These are phyloP conservation scores for Comarum palustre DNA, from an alignment of 306 rosid species.

Conservation along the genomic window DNA sequence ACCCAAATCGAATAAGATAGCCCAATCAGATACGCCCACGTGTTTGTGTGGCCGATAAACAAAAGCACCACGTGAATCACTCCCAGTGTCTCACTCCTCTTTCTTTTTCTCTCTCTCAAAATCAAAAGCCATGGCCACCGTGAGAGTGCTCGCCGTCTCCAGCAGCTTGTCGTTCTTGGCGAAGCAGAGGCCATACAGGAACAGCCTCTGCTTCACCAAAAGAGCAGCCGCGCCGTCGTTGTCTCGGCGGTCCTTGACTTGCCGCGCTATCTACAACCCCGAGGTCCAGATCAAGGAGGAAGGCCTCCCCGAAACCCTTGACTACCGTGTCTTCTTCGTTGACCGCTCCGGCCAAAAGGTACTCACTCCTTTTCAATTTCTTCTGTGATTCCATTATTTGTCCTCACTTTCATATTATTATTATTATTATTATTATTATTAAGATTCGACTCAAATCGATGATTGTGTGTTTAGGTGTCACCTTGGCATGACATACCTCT, in stretches of 20 bases:
- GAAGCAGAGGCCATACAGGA: constrained; percentile 22
- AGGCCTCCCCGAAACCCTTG: constrained; percentile 78
- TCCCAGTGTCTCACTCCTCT: not conserved
- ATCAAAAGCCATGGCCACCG: constrained; percentile 59
- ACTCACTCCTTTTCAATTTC: not conserved
- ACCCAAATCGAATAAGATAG: not conserved
- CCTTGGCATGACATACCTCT: constrained; percentile 99
- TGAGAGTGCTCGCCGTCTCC: constrained; percentile 58
- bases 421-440: no score
- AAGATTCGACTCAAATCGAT: not conserved
- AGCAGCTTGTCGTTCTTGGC: constrained; percentile 40
- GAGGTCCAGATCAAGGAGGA: constrained; percentile 59
- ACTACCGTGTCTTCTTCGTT: constrained; percentile 67
- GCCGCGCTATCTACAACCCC: constrained; percentile 75
- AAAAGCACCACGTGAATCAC: not conserved
- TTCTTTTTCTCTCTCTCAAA: not conserved
- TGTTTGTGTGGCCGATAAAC: not conserved
- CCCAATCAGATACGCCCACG: not conserved
- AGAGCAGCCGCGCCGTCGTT: constrained; percentile 35
- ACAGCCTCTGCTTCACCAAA: constrained; percentile 32
- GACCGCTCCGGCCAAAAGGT: constrained; percentile 81
- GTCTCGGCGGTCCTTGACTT: constrained; percentile 46
- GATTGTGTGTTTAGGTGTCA: constrained; percentile 51
- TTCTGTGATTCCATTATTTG: no score
- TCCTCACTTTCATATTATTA: no score